Percentiles rank a stretch among this genome's conserved stretches.
phyloP scores from a whole-genome alignment of 306 rosid genomes.

The Cucurbita argyrosperma region DNA sequence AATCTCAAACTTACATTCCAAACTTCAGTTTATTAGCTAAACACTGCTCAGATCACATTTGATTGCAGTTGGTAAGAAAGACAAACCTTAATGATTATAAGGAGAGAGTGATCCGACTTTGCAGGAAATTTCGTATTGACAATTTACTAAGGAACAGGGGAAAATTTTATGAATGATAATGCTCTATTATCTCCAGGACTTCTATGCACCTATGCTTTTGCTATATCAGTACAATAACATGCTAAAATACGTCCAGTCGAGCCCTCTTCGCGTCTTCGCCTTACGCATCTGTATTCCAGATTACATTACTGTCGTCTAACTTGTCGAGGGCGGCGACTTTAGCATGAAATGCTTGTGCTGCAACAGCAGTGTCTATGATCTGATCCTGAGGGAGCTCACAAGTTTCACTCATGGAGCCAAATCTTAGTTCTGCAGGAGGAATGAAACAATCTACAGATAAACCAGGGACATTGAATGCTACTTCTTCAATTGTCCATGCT shows the following conservation, averaged over 20 bases:
- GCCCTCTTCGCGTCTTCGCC: neutral
- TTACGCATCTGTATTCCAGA: constrained; percentile 58
- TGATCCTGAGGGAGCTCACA: constrained; percentile 71
- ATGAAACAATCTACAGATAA: constrained; percentile 88
- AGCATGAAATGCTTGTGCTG: constrained; percentile 41
- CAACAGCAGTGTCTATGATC: constrained; percentile 29
- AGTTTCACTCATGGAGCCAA: constrained; percentile 78
- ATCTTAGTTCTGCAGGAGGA: constrained; percentile 86
- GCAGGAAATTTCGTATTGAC: constrained; percentile 1
- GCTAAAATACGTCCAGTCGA: neutral
- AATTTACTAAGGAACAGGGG: constrained; percentile 8
- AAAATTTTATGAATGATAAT: constrained; percentile 12
- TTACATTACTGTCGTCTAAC: constrained; percentile 27
- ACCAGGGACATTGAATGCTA: constrained; percentile 89
- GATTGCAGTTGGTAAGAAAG: neutral
- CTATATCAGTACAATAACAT: constrained; percentile 9
- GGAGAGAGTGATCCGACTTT: neutral
- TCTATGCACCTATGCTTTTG: constrained; percentile 33
- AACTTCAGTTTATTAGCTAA: neutral
- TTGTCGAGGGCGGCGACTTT: constrained; percentile 54
- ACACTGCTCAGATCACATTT: too few species aligned
- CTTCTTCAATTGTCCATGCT: constrained; percentile 97
- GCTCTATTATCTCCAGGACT: constrained; percentile 12
- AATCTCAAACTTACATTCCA: neutral
- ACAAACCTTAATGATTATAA: neutral